Evolutionary conservation across 1,284 basidiomycete genomes (phyloP), one percentile per base, ranked within the genome.

Genomic region (Leccinum ponderosum): DNA sequence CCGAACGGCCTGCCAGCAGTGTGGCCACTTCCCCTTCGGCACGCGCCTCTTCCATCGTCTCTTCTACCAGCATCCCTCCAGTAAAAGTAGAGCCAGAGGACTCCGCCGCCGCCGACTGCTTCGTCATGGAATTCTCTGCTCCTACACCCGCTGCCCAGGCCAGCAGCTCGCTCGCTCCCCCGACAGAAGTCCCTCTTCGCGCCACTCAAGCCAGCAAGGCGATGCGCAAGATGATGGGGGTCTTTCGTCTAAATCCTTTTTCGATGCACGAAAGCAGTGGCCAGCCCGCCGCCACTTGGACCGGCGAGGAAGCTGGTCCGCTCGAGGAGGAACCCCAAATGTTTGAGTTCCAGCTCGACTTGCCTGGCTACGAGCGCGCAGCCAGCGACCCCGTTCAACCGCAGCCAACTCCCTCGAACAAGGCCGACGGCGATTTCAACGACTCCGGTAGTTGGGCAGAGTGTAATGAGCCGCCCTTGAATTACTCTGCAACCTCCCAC

Each of bases 211-310:
- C 88, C 2, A 80, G 81, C 62, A 78, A 81, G 53, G 80, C 81
- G 48, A 90, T 90, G 89, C 82, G 84, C 56, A 76, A 78, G 56
- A 84, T 90, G 83, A 91, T 91, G 89, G 81, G 82, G 59, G 84
- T 87, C 12, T 90, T 91, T 72, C 82, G 90, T 9, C 80, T 91
- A 65, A 87, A 91, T 69, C 89, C 88, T 0, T 91, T 91, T 66
- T 81, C 87, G 8, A 84, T 88, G 71, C 86, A 90, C 65, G 84
- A 81, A 60, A 81, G 79, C 61, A 76, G 76, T 15, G 73, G 75
- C 39, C 76, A 75, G 70, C 76, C 56, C 55, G 67, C 52, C 64
- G 71, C 64, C 35, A 74, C 80, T 3, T 78, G 78, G 75, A 70
- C 75, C 6, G 76, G 78, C 55, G 77, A 78, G 61, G 80, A 82